Evolutionary conservation across 2,329 filamentous ascomycete genomes (phyloP), one percentile per base, ranked within the genome.

Genomic region (Colletotrichum zoysiae): DNA sequence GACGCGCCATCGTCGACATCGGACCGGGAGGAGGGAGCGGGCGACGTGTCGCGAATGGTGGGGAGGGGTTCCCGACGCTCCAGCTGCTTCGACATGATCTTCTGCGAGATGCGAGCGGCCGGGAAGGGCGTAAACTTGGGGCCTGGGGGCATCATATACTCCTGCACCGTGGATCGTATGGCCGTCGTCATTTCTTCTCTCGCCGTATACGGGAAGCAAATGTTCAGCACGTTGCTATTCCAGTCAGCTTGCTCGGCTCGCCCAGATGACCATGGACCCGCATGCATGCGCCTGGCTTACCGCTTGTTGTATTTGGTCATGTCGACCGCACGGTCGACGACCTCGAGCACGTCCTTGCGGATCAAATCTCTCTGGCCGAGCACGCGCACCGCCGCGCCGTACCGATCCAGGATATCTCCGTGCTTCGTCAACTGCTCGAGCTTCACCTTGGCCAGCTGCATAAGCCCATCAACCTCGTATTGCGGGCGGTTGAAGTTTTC

Each of bases 401-500:
- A 99, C 74, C 93, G 91, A 78, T 98, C 95, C 48, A 99, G 87
- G 35, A 99, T 86, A 78, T 97, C 95, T 40, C 96, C 96, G 77
- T 99, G 96, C 78, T 97, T 94, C 35, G 93, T 91, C 76, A 99
- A 86, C 81, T 99, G 96, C 72, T 93, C 90, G 35, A 99, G 87
- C 84, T 98, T 98, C 78, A 96, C 90, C 85, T 97, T 98, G 73
- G 95, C 95, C 87, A 99, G 94, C 79, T 97, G 93, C 96, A 99
- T 99, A 74, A 99, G 85, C 40, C 94, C 95, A 79, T 98, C 95
- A 11, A 99, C 96, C 81, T 99, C 96, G 82, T 97, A 96, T 82
- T 96, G 95, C 30, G 95, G 95, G 7, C 96, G 91, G 81, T 98
- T 97, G 86, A 97, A 99, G 84, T 99, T 99, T 83, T 99, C 96